Conservation (phyloP, 768 basidiomycete species). For the Amyloporia xantha region DNA sequence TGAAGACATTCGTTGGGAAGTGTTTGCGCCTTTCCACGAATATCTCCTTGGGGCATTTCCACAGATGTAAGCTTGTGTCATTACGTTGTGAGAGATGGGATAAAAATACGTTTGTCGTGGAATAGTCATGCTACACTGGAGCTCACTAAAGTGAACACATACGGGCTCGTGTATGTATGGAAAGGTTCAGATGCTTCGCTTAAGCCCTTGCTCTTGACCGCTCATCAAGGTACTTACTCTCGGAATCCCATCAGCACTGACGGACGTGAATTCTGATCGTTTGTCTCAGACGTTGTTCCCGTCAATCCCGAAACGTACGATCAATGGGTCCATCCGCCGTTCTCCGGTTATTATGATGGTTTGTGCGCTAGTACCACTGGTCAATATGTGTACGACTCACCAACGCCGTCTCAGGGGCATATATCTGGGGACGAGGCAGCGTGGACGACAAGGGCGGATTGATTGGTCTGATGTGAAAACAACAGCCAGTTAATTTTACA, state of each 20-base stretch:
- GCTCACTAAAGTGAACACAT: constrained; percentile 69
- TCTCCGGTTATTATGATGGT: constrained; percentile 53
- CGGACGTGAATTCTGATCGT: too few species aligned
- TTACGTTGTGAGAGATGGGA: background rate
- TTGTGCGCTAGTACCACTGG: too few species aligned
- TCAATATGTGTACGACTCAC: too few species aligned
- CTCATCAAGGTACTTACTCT: constrained; percentile 48
- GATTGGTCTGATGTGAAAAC: constrained; percentile 51
- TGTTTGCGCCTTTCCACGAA: constrained; percentile 26
- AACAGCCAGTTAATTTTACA: background rate
- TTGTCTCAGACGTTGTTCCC: constrained; percentile 57
- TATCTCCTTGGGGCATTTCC: constrained; percentile 36
- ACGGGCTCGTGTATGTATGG: constrained; percentile 72
- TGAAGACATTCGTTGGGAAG: constrained; percentile 28
- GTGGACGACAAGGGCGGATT: constrained; percentile 73
- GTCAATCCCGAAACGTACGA: constrained; percentile 43
- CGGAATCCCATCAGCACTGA: background rate
- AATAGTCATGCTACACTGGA: constrained; percentile 53
- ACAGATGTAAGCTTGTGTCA: constrained; percentile 22
- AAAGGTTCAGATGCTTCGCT: constrained; percentile 50
- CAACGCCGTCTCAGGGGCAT: constrained; percentile 33
- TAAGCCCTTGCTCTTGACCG: constrained; percentile 67
- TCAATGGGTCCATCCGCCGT: constrained; percentile 52
- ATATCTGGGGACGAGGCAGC: constrained; percentile 72
- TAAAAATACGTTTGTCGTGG: background rate